Evolutionary conservation across 1,139 yeast species (phyloP).

Genomic region (Candida pseudoviswanathii): DNA sequence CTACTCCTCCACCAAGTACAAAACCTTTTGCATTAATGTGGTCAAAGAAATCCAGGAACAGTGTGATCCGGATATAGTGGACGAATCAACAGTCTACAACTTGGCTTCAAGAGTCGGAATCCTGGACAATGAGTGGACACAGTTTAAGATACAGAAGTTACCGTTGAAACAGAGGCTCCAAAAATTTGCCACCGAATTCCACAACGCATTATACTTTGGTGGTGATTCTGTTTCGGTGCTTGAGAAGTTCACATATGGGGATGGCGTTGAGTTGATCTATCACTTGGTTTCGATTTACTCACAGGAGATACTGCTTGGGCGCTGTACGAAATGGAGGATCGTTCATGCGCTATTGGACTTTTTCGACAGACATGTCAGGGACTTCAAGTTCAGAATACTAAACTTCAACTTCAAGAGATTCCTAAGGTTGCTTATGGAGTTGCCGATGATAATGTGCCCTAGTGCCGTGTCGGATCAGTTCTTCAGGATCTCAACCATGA

Average conservation of each 20-base stretch:
- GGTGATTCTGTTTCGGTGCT: constrained; percentile 22
- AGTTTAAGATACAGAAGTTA: constrained; percentile 27
- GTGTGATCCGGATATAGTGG: constrained; percentile 20
- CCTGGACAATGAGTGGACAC: constrained; percentile 26
- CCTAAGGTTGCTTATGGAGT: constrained; percentile 2
- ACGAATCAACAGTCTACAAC: constrained; percentile 20
- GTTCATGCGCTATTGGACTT: constrained; percentile 27
- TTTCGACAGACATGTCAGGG: constrained; percentile 19
- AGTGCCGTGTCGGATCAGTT: constrained; percentile 1
- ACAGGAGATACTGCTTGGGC: constrained; percentile 23
- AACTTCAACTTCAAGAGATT: constrained; percentile 8
- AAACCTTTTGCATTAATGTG: constrained; percentile 32
- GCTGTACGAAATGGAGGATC: constrained; percentile 33
- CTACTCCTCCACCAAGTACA: constrained; percentile 26
- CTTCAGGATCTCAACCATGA: constrained; percentile 18
- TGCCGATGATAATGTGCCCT: background rate
- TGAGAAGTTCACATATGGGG: constrained; percentile 26
- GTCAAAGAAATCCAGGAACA: constrained; percentile 28
- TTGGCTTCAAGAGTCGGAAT: constrained; percentile 36
- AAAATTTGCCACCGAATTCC: constrained; percentile 31
- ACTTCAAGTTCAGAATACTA: constrained; percentile 22
- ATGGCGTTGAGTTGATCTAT: constrained; percentile 27
- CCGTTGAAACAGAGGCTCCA: constrained; percentile 27
- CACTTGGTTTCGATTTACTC: constrained; percentile 35
- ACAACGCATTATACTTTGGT: constrained; percentile 25